These are phyloP conservation scores for Fusarium citri DNA, from an alignment of 2,329 filamentous ascomycete genomes.

Conservation along the genomic window DNA sequence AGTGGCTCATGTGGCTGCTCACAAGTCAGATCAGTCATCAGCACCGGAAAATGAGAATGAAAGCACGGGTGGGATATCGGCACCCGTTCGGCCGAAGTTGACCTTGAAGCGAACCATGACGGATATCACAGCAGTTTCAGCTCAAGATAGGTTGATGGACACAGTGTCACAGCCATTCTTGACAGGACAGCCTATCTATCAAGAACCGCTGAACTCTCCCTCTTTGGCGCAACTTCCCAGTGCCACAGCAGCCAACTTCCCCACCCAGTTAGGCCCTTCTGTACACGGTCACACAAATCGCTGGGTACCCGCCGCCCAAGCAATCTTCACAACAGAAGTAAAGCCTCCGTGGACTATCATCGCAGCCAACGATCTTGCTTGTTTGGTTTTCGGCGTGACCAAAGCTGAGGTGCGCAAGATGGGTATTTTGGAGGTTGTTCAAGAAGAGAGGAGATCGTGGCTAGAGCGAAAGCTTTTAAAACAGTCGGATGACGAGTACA, in stretches of 20 bases:
- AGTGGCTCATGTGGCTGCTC: conserved; percentile 34
- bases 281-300: conserved; percentile 91
- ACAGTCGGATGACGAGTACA: conserved; percentile 54
- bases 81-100: conserved; percentile 67
- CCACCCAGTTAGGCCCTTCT: conserved; percentile 64
- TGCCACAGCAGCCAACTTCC: conserved; percentile 56
- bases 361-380: conserved; percentile 95
- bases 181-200: conserved; percentile 53
- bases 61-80: conserved; percentile 63
- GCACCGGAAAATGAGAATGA: conserved; percentile 67
- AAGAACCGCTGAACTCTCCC: conserved; percentile 58
- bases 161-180: conserved; percentile 85
- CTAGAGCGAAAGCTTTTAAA: conserved; percentile 83
- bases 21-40: conserved; percentile 62
- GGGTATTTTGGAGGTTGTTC: conserved; percentile 94
- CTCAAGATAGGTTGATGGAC: conserved; percentile 88
- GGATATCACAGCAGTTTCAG: conserved; percentile 77
- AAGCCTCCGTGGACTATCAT: conserved; percentile 94
- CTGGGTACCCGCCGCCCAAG: conserved; percentile 91
- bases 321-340: conserved; percentile 96
- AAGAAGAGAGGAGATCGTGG: conserved; percentile 89
- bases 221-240: conserved; percentile 53
- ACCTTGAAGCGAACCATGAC: conserved; percentile 89
- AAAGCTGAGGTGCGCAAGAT: conserved; percentile 93
- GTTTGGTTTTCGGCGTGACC: conserved; percentile 98